phyloP scores from a whole-genome alignment of 768 basidiomycete species.

The Xerocomus potaroensis region DNA sequence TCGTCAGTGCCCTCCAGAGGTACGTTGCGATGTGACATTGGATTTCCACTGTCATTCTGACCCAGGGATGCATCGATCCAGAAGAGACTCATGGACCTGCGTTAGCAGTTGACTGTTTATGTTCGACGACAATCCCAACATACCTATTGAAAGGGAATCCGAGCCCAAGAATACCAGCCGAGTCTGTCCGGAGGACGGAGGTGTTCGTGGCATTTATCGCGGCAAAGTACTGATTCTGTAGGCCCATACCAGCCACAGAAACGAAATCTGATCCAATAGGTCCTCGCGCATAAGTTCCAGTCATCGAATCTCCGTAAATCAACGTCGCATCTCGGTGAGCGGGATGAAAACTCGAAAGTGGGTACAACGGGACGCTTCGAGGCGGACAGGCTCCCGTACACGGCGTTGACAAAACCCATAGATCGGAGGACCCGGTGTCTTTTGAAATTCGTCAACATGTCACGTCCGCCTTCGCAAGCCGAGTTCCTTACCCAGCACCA shows the following conservation, averaged over 20 bases:
- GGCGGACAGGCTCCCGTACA: conserved; percentile 44
- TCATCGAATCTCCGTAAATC: conserved; percentile 66
- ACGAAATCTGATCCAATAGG: conserved; percentile 57
- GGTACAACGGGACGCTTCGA: conserved; percentile 43
- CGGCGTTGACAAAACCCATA: conserved; percentile 65
- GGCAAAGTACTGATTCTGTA: conserved; percentile 55
- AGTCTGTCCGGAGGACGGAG: conserved; percentile 49
- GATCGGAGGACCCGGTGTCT: conserved; percentile 78
- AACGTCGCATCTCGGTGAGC: conserved; percentile 45
- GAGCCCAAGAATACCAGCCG: conserved; percentile 68
- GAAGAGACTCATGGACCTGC: conserved; percentile 36
- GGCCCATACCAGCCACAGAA: conserved; percentile 46
- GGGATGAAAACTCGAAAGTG: conserved; percentile 43
- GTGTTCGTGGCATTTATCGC: conserved; percentile 70
- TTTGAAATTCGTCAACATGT: conserved; percentile 1
- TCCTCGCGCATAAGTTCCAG: conserved; percentile 66
- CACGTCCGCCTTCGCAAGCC: background rate
- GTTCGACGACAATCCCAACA: conserved; percentile 4
- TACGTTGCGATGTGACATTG: background rate
- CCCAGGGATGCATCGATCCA: conserved; percentile 38
- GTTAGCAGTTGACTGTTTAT: background rate
- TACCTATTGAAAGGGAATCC: conserved; percentile 75
- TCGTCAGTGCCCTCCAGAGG: background rate
- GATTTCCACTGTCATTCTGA: conserved; percentile 7
- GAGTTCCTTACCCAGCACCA: conserved; percentile 52